Evolutionary conservation across 768 basidiomycete genomes (phyloP).

Genomic region (Asterophora parasitica): DNA sequence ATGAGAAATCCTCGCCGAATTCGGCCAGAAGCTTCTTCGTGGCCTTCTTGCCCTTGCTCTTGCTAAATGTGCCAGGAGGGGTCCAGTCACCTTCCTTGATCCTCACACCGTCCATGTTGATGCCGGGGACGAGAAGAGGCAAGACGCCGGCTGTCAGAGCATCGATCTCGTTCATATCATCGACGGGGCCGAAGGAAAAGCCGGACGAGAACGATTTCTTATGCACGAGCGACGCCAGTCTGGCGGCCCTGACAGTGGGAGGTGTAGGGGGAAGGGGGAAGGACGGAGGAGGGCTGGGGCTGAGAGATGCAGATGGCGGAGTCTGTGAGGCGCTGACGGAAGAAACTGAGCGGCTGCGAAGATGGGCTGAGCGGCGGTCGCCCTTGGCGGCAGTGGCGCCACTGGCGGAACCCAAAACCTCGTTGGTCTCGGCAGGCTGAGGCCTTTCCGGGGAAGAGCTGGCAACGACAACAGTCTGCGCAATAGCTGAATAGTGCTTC

Average conservation of each 20-base stretch:
- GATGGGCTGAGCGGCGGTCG: slow-evolving; percentile 37
- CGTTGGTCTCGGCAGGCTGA: slow-evolving; percentile 27
- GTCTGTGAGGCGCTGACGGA: slow-evolving; percentile 41
- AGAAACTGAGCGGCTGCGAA: slow-evolving; percentile 58
- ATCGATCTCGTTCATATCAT: slow-evolving; percentile 63
- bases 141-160: slow-evolving; percentile 65
- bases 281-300: slow-evolving; percentile 55
- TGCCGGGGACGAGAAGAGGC: slow-evolving; percentile 62
- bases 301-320: slow-evolving; percentile 30
- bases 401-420: slow-evolving; percentile 31
- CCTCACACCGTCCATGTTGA: slow-evolving; percentile 54
- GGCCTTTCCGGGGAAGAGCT: slow-evolving; percentile 37
- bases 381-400: slow-evolving; percentile 29
- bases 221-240: slow-evolving; percentile 50
- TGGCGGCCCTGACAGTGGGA: slow-evolving; percentile 55
- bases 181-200: slow-evolving; percentile 55
- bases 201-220: slow-evolving; percentile 63
- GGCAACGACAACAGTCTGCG: slow-evolving; percentile 57
- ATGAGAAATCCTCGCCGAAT: slow-evolving; percentile 48
- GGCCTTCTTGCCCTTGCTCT: slow-evolving; percentile 34
- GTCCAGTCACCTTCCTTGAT: slow-evolving; percentile 44
- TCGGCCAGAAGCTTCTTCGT: slow-evolving; percentile 31
- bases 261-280: slow-evolving; percentile 75
- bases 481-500: slow-evolving; percentile 66
- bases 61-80: slow-evolving; percentile 36